Evolutionary conservation across 306 rosid genomes (phyloP).

Genomic region (Cucumis cinereus): DNA sequence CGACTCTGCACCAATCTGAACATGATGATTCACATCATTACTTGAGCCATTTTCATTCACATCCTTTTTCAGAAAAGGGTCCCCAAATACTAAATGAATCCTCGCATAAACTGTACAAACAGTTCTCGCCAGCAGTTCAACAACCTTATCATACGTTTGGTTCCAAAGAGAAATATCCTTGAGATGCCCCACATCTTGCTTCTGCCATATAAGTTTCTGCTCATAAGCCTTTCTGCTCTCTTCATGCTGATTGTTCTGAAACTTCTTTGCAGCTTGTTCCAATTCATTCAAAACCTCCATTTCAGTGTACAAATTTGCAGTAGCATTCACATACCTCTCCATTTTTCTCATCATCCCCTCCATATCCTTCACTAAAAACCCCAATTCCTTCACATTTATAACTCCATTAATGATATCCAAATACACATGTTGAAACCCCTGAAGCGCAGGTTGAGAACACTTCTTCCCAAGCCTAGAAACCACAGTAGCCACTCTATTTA

Average conservation of each 20-base stretch:
- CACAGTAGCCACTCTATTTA: conserved; percentile 66
- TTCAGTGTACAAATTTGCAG: conserved; percentile 61
- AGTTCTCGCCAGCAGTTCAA: conserved; percentile 84
- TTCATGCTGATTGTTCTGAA: conserved; percentile 72
- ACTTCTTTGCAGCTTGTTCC: conserved; percentile 72
- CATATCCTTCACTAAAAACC: conserved; percentile 89
- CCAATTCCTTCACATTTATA: conserved; percentile 71
- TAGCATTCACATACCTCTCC: conserved; percentile 80
- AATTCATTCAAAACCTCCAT: conserved; percentile 85
- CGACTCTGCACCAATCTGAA: not conserved
- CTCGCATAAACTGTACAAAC: conserved; percentile 80
- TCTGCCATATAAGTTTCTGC: conserved; percentile 79
- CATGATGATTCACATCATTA: conserved; percentile 10
- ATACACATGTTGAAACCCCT: conserved; percentile 92
- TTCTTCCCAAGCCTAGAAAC: conserved; percentile 83
- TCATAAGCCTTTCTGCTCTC: conserved; percentile 62
- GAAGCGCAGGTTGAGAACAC: conserved; percentile 72
- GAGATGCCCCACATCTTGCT: conserved; percentile 77
- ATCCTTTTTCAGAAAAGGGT: conserved; percentile 25
- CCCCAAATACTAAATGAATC: conserved; percentile 47
- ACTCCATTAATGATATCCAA: conserved; percentile 62
- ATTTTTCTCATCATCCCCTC: conserved; percentile 89
- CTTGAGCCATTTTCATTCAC: conserved; percentile 21
- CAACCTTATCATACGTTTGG: conserved; percentile 79
- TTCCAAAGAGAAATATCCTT: conserved; percentile 82